A percentile compares a stretch with the other conserved stretches of the same genome.
These are phyloP conservation scores for Trametes versicolor DNA, from an alignment of 1,284 basidiomycete species.

Conservation along the genomic window DNA sequence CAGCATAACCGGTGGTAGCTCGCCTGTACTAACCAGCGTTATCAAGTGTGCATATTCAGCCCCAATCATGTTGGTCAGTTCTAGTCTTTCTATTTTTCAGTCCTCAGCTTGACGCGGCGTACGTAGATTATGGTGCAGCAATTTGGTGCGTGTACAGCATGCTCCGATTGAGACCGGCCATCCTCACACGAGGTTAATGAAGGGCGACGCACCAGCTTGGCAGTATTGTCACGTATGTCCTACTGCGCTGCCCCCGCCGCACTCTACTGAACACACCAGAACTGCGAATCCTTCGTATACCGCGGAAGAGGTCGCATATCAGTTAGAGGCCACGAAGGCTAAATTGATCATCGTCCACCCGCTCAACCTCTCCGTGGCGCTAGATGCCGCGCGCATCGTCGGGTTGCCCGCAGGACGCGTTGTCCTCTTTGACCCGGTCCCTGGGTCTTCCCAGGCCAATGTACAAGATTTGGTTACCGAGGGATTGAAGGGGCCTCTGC, in stretches of 20 bases:
- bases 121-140: slow-evolving; percentile 7
- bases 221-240: slow-evolving; percentile 61
- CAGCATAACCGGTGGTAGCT: too few species aligned
- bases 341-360: slow-evolving; percentile 64
- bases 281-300: slow-evolving; percentile 18
- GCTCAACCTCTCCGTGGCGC: slow-evolving; percentile 54
- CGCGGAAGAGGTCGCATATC: slow-evolving; percentile 50
- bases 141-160: slow-evolving; percentile 5
- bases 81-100: not conserved
- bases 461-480: slow-evolving; percentile 54
- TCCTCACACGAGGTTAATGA: not conserved
- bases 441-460: slow-evolving; percentile 1
- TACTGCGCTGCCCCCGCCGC: not conserved
- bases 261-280: slow-evolving; percentile 9
- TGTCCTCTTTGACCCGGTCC: slow-evolving; percentile 54
- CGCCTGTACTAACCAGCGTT: not conserved
- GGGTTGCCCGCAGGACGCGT: slow-evolving; percentile 61
- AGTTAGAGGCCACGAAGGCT: slow-evolving; percentile 61
- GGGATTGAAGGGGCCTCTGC: slow-evolving; percentile 48
- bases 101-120: not conserved
- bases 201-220: slow-evolving; percentile 74
- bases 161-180: slow-evolving; percentile 1
- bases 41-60: slow-evolving; percentile 44
- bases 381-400: slow-evolving; percentile 56
- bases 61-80: slow-evolving; percentile 46